Conservation (phyloP, 257 asterid genomes). For the Catharanthus roseus region DNA sequence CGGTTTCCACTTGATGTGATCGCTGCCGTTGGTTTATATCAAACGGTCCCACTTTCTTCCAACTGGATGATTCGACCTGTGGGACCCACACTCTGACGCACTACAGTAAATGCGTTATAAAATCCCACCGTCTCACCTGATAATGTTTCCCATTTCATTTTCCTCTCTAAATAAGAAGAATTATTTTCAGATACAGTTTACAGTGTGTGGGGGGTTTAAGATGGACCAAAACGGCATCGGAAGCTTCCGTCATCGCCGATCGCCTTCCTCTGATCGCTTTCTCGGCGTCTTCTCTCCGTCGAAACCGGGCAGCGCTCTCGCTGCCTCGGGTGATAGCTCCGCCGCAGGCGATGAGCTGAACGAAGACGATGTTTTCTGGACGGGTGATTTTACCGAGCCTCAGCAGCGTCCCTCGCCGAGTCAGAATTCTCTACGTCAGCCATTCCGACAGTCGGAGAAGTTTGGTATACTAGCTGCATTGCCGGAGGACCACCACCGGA, state of each 20-base stretch:
- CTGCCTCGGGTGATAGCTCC: slow-evolving; percentile 12
- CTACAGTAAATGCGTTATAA: not conserved
- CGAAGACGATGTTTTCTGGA: slow-evolving; percentile 73
- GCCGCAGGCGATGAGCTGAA: slow-evolving; percentile 52
- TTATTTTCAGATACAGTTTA: not conserved
- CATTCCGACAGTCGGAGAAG: slow-evolving; percentile 36
- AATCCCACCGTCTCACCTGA: not conserved
- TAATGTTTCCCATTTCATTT: not conserved
- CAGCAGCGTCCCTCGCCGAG: slow-evolving; percentile 15
- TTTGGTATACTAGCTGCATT: slow-evolving; percentile 72
- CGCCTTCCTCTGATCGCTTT: slow-evolving; percentile 62
- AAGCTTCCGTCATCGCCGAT: slow-evolving; percentile 47
- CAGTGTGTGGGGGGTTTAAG: not conserved
- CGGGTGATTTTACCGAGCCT: slow-evolving; percentile 26
- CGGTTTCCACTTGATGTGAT: not conserved
- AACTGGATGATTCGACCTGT: not conserved
- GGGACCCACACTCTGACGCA: not conserved
- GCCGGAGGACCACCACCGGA: slow-evolving; percentile 36
- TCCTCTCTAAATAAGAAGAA: not conserved
- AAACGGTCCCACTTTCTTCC: not conserved
- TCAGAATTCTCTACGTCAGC: slow-evolving; percentile 16
- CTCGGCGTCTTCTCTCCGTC: slow-evolving; percentile 68
- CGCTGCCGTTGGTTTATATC: not conserved
- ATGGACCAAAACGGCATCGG: slow-evolving; percentile 51
- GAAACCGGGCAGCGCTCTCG: slow-evolving; percentile 16